phyloP scores from a whole-genome alignment of 805 yeast species.

The Teunomyces cretensis region DNA sequence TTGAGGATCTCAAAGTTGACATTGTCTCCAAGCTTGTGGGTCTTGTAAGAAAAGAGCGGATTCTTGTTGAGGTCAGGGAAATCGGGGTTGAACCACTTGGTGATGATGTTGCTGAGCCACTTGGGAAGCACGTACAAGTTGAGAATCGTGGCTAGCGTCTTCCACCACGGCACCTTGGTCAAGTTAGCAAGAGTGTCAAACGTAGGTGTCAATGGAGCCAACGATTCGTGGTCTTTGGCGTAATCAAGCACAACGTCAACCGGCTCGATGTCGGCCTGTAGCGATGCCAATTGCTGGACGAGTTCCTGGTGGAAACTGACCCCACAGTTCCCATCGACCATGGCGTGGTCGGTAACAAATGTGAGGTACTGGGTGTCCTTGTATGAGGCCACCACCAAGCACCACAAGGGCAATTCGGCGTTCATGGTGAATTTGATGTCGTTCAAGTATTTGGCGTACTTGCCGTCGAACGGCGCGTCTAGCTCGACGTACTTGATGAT shows the following conservation, averaged over 20 bases:
- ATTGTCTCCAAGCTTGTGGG: not conserved
- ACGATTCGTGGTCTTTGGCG: not conserved
- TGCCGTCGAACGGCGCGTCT: not conserved
- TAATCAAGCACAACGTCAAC: not conserved
- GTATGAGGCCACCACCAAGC: not conserved
- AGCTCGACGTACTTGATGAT: not conserved
- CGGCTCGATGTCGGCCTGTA: not conserved
- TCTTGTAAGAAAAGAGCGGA: not conserved
- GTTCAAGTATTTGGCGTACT: not conserved
- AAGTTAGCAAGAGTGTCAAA: not conserved
- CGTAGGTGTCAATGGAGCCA: not conserved
- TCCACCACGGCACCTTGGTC: constrained; percentile 1
- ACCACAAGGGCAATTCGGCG: not conserved
- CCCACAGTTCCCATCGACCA: constrained; percentile 36
- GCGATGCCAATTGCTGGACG: constrained; percentile 12
- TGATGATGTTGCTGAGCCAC: not conserved
- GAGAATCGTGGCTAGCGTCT: not conserved
- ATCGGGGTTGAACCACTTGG: not conserved
- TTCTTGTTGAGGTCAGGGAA: not conserved
- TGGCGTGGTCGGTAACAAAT: constrained; percentile 10
- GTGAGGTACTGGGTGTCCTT: constrained; percentile 15
- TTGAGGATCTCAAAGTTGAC: constrained; percentile 1
- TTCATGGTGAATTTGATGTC: not conserved
- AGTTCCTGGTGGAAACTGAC: constrained; percentile 27
- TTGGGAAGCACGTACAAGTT: not conserved